These are phyloP conservation scores for Wallemia mellicola DNA, from an alignment of 1,284 basidiomycete genomes.

Conservation along the genomic window DNA sequence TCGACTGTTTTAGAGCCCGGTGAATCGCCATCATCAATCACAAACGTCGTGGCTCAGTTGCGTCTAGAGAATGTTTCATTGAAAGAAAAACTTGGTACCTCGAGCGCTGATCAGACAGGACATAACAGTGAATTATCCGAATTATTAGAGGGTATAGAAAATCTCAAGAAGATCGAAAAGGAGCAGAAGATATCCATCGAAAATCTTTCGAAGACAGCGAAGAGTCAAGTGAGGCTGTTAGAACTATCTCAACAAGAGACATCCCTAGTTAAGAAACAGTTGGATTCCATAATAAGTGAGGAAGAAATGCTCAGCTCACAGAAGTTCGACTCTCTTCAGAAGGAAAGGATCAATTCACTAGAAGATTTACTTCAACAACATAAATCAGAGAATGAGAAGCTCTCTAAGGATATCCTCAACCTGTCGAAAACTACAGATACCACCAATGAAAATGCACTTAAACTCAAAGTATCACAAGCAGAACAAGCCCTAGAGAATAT, in stretches of 20 bases:
- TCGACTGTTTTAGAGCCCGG: neutral
- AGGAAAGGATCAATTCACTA: slow-evolving; percentile 1
- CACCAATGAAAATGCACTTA: neutral
- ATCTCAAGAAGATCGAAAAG: neutral
- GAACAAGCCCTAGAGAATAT: slow-evolving; percentile 11
- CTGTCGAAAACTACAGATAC: neutral
- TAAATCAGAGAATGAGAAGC: slow-evolving; percentile 3
- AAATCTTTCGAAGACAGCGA: neutral
- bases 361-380: slow-evolving; percentile 2
- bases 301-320: neutral
- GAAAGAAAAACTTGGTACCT: neutral
- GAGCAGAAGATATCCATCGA: neutral
- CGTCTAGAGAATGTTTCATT: neutral
- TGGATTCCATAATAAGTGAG: neutral
- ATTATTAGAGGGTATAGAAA: neutral
- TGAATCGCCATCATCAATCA: neutral
- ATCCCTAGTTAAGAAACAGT: neutral
- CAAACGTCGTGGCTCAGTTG: neutral
- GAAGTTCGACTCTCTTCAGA: neutral
- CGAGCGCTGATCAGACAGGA: neutral
- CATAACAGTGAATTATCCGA: neutral
- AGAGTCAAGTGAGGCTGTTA: neutral
- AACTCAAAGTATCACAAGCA: neutral
- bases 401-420: slow-evolving; percentile 1
- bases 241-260: neutral